Percentiles rank a stretch among this genome's conserved stretches.
Conservation (phyloP, 2,329 filamentous ascomycete species). For the Fonsecaea multimorphosa region DNA sequence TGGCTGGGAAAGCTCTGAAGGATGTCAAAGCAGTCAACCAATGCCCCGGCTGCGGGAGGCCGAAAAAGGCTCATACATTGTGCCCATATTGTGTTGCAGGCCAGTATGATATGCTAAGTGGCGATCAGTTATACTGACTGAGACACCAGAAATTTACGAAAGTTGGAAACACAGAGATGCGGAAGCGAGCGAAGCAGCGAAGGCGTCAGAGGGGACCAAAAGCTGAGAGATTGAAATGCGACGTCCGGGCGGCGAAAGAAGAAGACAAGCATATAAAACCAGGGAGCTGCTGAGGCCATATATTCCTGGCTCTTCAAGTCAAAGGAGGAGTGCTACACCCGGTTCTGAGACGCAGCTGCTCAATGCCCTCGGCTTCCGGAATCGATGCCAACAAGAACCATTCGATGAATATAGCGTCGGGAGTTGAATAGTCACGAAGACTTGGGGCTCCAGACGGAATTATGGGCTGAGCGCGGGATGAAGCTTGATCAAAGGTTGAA, state of each 20-base stretch:
- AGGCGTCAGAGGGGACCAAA: not conserved
- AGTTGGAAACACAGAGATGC: constrained; percentile 30
- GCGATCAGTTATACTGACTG: not conserved
- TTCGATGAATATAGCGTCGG: not conserved
- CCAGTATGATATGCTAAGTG: constrained; percentile 50
- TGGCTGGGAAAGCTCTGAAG: constrained; percentile 94
- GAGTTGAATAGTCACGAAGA: not conserved
- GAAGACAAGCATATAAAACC: not conserved
- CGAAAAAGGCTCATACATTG: constrained; percentile 86
- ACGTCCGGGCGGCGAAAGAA: not conserved
- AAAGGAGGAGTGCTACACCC: not conserved
- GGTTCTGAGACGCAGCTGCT: not conserved
- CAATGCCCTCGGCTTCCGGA: not conserved
- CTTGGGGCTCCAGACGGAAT: not conserved
- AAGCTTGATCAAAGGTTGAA: not conserved
- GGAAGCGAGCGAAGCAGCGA: constrained; percentile 21
- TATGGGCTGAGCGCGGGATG: not conserved
- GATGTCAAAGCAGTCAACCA: constrained; percentile 86
- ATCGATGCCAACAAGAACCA: not conserved
- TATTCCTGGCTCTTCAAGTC: not conserved
- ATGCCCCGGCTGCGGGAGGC: constrained; percentile 85
- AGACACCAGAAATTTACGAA: constrained; percentile 29
- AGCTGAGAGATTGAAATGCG: not conserved
- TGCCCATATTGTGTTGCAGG: constrained; percentile 86
- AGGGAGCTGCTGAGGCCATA: not conserved